phyloP scores from a whole-genome alignment of 2,329 filamentous ascomycete species.

The Didymellaceae sp. region DNA sequence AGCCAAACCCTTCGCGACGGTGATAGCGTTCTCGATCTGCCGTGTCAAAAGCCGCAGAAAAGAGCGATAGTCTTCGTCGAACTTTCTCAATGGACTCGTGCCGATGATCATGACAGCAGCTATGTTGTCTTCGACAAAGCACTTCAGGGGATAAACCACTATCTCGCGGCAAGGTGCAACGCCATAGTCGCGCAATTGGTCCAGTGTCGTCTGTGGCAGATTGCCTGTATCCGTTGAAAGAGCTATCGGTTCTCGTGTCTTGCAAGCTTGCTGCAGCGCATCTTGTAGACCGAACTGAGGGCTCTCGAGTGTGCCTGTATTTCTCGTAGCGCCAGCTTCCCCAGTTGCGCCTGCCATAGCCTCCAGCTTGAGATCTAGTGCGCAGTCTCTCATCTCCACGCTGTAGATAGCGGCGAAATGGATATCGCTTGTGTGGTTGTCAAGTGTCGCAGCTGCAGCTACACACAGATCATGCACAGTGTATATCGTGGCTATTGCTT shows the following conservation, averaged over 20 bases:
- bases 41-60: constrained; percentile 76
- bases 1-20: constrained; percentile 75
- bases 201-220: neutral
- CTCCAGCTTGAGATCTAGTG: constrained; percentile 1
- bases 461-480: constrained; percentile 1
- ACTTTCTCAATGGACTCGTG: constrained; percentile 76
- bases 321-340: neutral
- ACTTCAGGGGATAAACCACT: constrained; percentile 77
- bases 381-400: neutral
- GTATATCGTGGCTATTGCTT: constrained; percentile 10
- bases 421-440: neutral
- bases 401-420: constrained; percentile 14
- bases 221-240: constrained; percentile 1
- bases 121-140: constrained; percentile 73
- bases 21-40: constrained; percentile 71
- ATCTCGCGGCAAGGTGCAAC: constrained; percentile 75
- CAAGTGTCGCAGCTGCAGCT: constrained; percentile 1
- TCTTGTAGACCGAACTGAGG: neutral
- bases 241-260: neutral
- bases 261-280: neutral
- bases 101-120: constrained; percentile 80
- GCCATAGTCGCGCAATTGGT: constrained; percentile 70
- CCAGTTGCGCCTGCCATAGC: constrained; percentile 4
- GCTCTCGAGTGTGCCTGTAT: neutral
- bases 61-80: constrained; percentile 77